Base-by-base conservation (phyloP, 148 eudicot genomes). In the Spergularia bocconei region DNA sequence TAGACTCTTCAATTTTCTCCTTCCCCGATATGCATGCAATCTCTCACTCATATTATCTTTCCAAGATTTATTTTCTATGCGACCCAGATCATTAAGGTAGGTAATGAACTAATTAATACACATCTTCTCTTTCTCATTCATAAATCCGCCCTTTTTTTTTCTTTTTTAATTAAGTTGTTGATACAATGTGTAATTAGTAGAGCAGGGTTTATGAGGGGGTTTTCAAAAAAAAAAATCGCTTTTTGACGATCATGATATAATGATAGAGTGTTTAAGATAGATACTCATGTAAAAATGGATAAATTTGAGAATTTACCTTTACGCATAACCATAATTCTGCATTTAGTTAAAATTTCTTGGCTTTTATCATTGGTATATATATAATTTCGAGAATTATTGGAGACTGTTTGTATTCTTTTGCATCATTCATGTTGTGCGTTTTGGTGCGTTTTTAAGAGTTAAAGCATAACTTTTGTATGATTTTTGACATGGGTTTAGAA, bases 51-150 rank as follows among this genome's bases (percentile, higher is more conserved):
- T n/a, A 25, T 15, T 4, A 23, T n/a, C 39, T 21, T 11, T 14
- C 65, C 56, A 2, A 39, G 51, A 41, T 67, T 75, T 68, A 41
- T 67, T 75, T 68, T 68, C 58, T 57, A 76, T 58, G 73, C 73
- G 57, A 67, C 73, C 58, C 65, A 58, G 58, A 57, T 76, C 79
- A 67, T 44, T 48, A 76, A 70, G 73, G 79, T 76, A 70, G 73
- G 79, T 76, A 76, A 19, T 47, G 0, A 23, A 23, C 25, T 23
- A 23, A 23, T 23, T 23, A 23, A 23, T 23, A 23, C 25, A 7
- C 23, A 58, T 68, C 63, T 47, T 11, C 16, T 2, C 15, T 39
- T 14, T 7, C 56, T 21, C 11, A 14, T 13, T 6, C 7, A 44
- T 44, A 4, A 44, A 44, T 6, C 48, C 6, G 7, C 7, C 48